phyloP scores from a whole-genome alignment of 257 asterid genomes.

The Asclepias syriaca region DNA sequence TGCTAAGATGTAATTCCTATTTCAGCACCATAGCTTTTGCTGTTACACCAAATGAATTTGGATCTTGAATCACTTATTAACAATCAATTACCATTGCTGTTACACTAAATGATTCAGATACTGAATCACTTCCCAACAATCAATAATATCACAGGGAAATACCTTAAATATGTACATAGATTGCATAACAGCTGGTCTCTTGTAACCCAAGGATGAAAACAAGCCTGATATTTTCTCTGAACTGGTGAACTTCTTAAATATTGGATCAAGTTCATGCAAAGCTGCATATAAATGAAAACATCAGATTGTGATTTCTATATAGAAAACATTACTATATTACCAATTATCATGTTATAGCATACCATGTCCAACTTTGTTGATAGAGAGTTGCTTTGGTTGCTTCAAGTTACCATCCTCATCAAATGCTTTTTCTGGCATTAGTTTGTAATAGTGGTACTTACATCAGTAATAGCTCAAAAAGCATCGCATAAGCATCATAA shows the following conservation, averaged over 20 bases:
- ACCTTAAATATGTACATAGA: slow-evolving; percentile 88
- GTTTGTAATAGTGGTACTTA: background rate
- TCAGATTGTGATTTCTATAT: background rate
- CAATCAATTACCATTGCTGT: background rate
- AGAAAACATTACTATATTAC: background rate
- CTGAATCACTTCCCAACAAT: background rate
- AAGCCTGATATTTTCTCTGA: slow-evolving; percentile 51
- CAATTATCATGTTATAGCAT: slow-evolving; percentile 13
- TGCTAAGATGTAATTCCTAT: background rate
- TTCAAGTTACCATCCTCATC: slow-evolving; percentile 60
- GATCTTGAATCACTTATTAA: background rate
- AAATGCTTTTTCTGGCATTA: slow-evolving; percentile 62
- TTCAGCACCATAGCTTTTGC: background rate
- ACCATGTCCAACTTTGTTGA: slow-evolving; percentile 92
- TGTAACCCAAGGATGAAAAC: slow-evolving; percentile 54
- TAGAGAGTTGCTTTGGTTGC: slow-evolving; percentile 67
- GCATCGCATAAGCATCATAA: background rate
- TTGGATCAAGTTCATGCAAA: slow-evolving; percentile 56
- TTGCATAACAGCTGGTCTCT: slow-evolving; percentile 57
- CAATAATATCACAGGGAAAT: slow-evolving; percentile 5
- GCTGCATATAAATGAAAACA: slow-evolving; percentile 34
- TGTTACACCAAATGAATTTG: background rate
- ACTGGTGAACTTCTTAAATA: slow-evolving; percentile 60
- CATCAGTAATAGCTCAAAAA: background rate
- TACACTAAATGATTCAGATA: background rate